These are phyloP conservation scores for Clathrospora elynae DNA, from an alignment of 2,329 filamentous ascomycete species.

Conservation along the genomic window DNA sequence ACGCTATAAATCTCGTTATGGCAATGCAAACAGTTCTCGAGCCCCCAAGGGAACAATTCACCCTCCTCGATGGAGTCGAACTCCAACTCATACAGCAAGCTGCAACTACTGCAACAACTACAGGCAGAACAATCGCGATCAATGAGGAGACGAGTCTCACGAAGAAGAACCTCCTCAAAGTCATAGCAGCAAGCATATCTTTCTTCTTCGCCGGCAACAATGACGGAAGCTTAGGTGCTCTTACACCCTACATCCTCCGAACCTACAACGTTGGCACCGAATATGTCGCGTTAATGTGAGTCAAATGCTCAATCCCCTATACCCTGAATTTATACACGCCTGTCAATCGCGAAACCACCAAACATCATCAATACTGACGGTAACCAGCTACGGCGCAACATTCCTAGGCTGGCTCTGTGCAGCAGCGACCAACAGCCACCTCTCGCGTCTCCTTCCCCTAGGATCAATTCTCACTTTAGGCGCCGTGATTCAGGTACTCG, in stretches of 20 bases:
- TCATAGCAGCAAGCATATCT: constrained; percentile 58
- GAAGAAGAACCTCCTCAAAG: constrained; percentile 48
- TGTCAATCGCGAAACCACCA: no score
- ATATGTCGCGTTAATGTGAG: constrained; percentile 54
- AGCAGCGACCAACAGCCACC: constrained; percentile 61
- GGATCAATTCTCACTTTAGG: constrained; percentile 64
- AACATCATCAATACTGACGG: neutral
- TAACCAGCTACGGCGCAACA: constrained; percentile 55
- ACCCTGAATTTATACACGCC: neutral
- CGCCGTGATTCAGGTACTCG: constrained; percentile 59
- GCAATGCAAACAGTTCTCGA: no score
- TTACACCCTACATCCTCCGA: constrained; percentile 67
- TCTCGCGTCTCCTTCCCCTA: constrained; percentile 59
- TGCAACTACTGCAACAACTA: constrained; percentile 3
- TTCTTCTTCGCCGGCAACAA: constrained; percentile 71
- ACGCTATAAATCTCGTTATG: no score
- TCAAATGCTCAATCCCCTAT: neutral
- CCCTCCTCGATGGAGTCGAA: neutral
- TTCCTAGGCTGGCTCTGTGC: constrained; percentile 66
- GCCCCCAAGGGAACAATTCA: no score
- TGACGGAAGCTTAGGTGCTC: constrained; percentile 66
- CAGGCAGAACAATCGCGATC: neutral
- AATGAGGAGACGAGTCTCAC: constrained; percentile 10
- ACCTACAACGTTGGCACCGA: constrained; percentile 61
- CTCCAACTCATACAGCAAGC: constrained; percentile 4